A percentile compares a stretch with the other conserved stretches of the same genome.
Conservation (phyloP, 2,329 filamentous ascomycete genomes). For the Exutisphaerella laricina region DNA sequence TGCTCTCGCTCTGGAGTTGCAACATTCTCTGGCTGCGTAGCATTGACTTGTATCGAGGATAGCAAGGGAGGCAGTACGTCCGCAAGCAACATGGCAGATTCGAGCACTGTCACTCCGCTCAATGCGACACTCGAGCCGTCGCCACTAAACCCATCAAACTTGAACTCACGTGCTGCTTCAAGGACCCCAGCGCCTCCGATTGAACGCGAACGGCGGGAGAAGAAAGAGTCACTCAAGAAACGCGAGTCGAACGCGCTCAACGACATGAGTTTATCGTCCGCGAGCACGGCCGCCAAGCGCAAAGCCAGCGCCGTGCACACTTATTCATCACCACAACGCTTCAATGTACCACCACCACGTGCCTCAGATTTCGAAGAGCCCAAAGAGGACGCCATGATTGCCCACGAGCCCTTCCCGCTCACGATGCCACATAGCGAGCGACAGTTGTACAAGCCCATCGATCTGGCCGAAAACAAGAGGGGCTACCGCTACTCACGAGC, state of each 20-base stretch:
- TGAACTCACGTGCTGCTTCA: constrained; percentile 22
- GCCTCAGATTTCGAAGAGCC: constrained; percentile 46
- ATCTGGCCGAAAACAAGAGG: constrained; percentile 58
- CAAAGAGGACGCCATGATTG: constrained; percentile 42
- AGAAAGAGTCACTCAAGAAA: constrained; percentile 48
- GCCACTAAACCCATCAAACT: constrained; percentile 61
- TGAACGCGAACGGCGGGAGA: constrained; percentile 48
- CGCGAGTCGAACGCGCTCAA: constrained; percentile 37
- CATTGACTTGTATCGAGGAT: too few species aligned
- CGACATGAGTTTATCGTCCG: constrained; percentile 3
- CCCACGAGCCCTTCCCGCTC: constrained; percentile 44
- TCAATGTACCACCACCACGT: constrained; percentile 45
- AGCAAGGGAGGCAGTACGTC: too few species aligned
- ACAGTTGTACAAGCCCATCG: constrained; percentile 45
- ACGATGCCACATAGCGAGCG: constrained; percentile 38
- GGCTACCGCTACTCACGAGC: constrained; percentile 85
- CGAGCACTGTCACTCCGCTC: constrained; percentile 35
- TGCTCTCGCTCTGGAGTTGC: too few species aligned
- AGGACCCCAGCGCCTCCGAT: constrained; percentile 35
- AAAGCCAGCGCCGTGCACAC: constrained; percentile 34
- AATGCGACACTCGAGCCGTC: constrained; percentile 67
- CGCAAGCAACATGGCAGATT: constrained; percentile 12
- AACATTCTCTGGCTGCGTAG: too few species aligned
- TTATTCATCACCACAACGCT: constrained; percentile 46
- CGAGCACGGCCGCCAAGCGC: constrained; percentile 29